These are phyloP conservation scores for Uromyces viciae-fabae DNA, from an alignment of 1,284 basidiomycete species.

Conservation along the genomic window DNA sequence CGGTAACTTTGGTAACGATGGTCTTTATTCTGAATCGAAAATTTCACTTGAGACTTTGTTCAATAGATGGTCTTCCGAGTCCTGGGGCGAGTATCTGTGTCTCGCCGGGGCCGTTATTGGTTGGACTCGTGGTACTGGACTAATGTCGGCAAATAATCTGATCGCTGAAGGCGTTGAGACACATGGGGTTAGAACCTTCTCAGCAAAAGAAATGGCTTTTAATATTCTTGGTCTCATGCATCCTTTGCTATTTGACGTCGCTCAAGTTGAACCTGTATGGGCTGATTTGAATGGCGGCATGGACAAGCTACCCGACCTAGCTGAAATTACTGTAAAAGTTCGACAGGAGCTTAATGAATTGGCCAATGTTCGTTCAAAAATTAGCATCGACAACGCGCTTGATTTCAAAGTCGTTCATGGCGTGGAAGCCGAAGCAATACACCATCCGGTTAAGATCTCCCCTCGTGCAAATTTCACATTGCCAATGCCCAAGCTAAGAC, in stretches of 20 bases:
- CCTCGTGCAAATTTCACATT: conserved; percentile 97
- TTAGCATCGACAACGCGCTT: conserved; percentile 85
- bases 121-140: conserved; percentile 78
- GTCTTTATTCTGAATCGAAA: conserved; percentile 97
- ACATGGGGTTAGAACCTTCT: conserved; percentile 93
- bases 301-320: conserved; percentile 91
- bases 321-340: conserved; percentile 83
- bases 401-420: conserved; percentile 92
- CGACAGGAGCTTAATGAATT: conserved; percentile 71
- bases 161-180: conserved; percentile 91
- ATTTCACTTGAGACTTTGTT: conserved; percentile 96
- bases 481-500: conserved; percentile 73
- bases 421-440: conserved; percentile 82
- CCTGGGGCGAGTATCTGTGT: conserved; percentile 98
- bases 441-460: conserved; percentile 86
- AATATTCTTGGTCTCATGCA: conserved; percentile 97
- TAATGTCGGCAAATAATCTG: conserved; percentile 93
- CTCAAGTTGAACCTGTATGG: conserved; percentile 99
- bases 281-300: conserved; percentile 95
- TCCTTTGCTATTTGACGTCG: conserved; percentile 97
- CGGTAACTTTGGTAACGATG: conserved; percentile 94
- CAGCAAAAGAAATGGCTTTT: conserved; percentile 99
- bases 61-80: conserved; percentile 96
- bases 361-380: conserved; percentile 84
- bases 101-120: conserved; percentile 97